Evolutionary conservation across 2,329 filamentous ascomycete genomes (phyloP).

Genomic region (Trichophyton simii): DNA sequence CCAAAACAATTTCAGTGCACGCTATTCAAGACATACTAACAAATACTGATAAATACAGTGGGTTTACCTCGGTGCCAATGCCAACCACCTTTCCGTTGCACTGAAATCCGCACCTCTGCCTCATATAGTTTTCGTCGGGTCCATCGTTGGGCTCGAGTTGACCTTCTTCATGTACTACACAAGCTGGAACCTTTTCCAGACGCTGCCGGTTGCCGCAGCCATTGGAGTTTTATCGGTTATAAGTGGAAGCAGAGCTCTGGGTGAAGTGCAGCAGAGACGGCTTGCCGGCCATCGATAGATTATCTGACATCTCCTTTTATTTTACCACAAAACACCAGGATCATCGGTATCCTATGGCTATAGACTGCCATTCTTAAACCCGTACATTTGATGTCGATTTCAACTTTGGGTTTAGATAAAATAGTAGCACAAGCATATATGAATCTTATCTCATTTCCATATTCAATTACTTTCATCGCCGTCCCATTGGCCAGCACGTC

Average conservation of each 20-base stretch:
- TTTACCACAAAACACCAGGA: neutral
- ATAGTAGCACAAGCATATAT: neutral
- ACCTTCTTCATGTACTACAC: slow-evolving; percentile 94
- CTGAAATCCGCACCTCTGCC: slow-evolving; percentile 64
- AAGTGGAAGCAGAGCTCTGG: slow-evolving; percentile 78
- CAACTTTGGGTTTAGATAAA: neutral
- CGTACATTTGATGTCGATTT: neutral
- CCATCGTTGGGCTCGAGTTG: slow-evolving; percentile 73
- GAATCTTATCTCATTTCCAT: neutral
- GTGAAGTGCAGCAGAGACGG: slow-evolving; percentile 81
- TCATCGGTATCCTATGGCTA: neutral
- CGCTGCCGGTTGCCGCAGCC: slow-evolving; percentile 57
- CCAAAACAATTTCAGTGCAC: neutral
- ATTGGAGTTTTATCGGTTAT: slow-evolving; percentile 63
- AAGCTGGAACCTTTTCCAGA: slow-evolving; percentile 83
- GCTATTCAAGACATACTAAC: neutral
- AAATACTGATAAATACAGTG: slow-evolving; percentile 44
- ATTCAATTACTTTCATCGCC: too few species aligned
- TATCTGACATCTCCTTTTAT: neutral
- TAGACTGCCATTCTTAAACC: neutral
- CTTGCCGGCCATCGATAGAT: slow-evolving; percentile 53
- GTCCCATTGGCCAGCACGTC: neutral
- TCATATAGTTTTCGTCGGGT: slow-evolving; percentile 74
- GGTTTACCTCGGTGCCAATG: slow-evolving; percentile 69
- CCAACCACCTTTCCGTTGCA: slow-evolving; percentile 64